A percentile compares a stretch with the other conserved stretches of the same genome.
phyloP scores from a whole-genome alignment of 306 rosid genomes.

The Corylus heterophylla region DNA sequence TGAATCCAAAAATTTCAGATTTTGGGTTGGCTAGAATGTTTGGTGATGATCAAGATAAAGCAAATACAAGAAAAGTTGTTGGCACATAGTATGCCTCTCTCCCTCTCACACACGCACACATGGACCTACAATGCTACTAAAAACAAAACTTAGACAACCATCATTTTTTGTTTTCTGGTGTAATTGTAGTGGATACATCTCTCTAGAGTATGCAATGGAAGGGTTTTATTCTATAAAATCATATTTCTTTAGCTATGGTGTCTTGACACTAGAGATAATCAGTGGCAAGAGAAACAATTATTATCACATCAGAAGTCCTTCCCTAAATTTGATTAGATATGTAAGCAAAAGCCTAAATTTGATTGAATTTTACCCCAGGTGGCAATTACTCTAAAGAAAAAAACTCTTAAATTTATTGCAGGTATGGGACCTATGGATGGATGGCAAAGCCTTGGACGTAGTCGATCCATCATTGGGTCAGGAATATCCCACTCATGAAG shows the following conservation, averaged over 20 bases:
- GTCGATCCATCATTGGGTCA: conserved; percentile 41
- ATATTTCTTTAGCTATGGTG: conserved; percentile 60
- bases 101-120: neutral
- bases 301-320: conserved; percentile 24
- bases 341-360: conserved; percentile 34
- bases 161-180: neutral
- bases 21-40: neutral
- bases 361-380: neutral
- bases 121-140: neutral
- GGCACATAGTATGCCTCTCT: neutral
- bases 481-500: conserved; percentile 25
- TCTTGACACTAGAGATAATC: conserved; percentile 55
- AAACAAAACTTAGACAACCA: neutral
- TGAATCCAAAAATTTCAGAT: neutral
- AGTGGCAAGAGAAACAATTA: conserved; percentile 58
- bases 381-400: too few relatives aligned
- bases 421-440: conserved; percentile 67
- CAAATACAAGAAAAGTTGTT: neutral
- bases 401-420: conserved; percentile 1
- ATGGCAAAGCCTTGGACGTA: conserved; percentile 37
- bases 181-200: conserved; percentile 55
- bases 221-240: conserved; percentile 54
- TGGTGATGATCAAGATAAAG: neutral
- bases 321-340: conserved; percentile 57
- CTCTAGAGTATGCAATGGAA: conserved; percentile 69